phyloP scores from a whole-genome alignment of 257 asterid genomes.

The Striga asiatica region DNA sequence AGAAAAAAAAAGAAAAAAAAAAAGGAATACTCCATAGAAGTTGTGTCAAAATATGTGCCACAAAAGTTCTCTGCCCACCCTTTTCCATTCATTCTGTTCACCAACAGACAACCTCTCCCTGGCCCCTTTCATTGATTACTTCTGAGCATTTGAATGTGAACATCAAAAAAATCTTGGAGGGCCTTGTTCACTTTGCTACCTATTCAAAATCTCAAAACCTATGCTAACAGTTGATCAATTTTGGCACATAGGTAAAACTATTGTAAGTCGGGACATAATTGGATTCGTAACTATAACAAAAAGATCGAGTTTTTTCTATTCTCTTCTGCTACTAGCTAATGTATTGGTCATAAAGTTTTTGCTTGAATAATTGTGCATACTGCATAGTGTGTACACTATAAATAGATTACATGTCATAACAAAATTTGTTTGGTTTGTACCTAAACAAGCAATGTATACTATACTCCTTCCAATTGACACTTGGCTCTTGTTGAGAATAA shows the following conservation, averaged over 20 bases:
- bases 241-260: no score
- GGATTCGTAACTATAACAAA: no score
- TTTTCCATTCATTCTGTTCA: constrained; percentile 19
- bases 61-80: constrained; percentile 15
- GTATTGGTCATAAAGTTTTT: no score
- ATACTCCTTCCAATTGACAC: not conserved
- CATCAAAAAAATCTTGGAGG: not conserved
- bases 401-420: no score
- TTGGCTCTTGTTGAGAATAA: not conserved
- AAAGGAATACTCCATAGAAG: not conserved
- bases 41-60: constrained; percentile 26
- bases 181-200: not conserved
- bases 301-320: no score
- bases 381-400: no score
- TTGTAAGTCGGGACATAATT: no score
- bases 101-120: constrained; percentile 32
- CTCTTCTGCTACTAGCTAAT: no score
- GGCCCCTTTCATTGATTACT: constrained; percentile 10
- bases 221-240: not conserved
- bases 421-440: no score
- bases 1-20: not conserved
- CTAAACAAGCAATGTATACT: not conserved
- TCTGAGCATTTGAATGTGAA: not conserved
- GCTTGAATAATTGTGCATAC: no score
- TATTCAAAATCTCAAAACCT: not conserved